Percentiles rank a stretch among this genome's conserved stretches.
Evolutionary conservation across 2,329 filamentous ascomycete species (phyloP).

Genomic region (Xylaria sp.): DNA sequence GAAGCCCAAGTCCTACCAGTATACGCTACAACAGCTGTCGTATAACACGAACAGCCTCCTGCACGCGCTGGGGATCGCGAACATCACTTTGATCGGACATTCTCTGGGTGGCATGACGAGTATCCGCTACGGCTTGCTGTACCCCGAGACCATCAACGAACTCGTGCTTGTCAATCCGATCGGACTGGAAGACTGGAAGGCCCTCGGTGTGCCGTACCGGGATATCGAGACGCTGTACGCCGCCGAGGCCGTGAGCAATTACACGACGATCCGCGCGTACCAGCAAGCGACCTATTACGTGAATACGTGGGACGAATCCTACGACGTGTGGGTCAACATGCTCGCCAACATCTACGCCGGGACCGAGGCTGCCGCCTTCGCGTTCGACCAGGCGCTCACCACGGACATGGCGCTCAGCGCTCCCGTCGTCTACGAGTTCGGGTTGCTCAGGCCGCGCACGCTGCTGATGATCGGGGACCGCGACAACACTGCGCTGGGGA

Average conservation of each 20-base stretch:
- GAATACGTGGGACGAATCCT: conserved; percentile 58
- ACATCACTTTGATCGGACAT: conserved; percentile 62
- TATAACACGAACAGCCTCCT: conserved; percentile 62
- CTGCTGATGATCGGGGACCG: conserved; percentile 62
- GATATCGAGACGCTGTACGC: conserved; percentile 53
- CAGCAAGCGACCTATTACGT: conserved; percentile 61
- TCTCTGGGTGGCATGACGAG: conserved; percentile 66
- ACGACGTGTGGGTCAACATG: conserved; percentile 67
- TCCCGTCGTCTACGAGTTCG: conserved; percentile 62
- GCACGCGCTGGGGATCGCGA: conserved; percentile 54
- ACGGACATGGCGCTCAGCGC: conserved; percentile 67
- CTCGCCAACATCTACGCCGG: conserved; percentile 62
- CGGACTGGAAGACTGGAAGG: conserved; percentile 65
- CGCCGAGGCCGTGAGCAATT: conserved; percentile 55
- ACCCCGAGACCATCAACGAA: conserved; percentile 54
- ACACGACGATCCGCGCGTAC: conserved; percentile 57
- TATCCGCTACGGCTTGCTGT: conserved; percentile 62
- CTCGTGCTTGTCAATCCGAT: conserved; percentile 63
- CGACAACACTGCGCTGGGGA: conserved; percentile 66
- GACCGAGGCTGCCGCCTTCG: conserved; percentile 54
- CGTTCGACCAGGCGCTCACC: conserved; percentile 60
- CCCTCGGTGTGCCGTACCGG: conserved; percentile 59
- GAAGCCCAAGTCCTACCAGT: conserved; percentile 62
- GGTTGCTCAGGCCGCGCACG: conserved; percentile 56
- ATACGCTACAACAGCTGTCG: conserved; percentile 62